Percentiles rank a stretch among this genome's conserved stretches.
Conservation (phyloP, 75 land plant genomes). For the Cupressus sempervirens region DNA sequence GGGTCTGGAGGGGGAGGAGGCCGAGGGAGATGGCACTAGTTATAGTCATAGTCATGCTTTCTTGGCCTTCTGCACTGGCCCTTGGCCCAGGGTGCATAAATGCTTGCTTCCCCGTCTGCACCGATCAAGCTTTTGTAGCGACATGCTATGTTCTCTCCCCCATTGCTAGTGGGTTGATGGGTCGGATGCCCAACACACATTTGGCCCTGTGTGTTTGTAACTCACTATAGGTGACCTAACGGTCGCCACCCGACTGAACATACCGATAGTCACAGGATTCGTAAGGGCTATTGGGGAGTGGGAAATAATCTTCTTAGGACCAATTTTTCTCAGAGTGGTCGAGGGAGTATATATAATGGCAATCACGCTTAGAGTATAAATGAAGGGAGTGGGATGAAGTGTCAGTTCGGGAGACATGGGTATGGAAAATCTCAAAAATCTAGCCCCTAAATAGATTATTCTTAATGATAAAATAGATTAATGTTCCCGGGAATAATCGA, state of each 20-base stretch:
- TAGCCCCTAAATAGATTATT: too few species aligned
- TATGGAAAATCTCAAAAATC: conserved; percentile 9
- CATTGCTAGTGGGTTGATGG: neutral
- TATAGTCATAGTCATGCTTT: too few species aligned
- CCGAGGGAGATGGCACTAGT: too few species aligned
- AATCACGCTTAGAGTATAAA: conserved; percentile 32
- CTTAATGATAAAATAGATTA: too few species aligned
- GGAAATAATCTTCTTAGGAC: conserved; percentile 26
- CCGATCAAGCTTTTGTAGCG: neutral
- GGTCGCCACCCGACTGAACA: conserved; percentile 1
- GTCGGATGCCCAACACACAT: neutral
- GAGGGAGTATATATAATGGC: conserved; percentile 25
- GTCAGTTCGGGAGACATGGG: conserved; percentile 16
- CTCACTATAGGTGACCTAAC: neutral
- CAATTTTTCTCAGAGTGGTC: conserved; percentile 22
- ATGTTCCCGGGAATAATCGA: too few species aligned
- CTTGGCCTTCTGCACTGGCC: neutral
- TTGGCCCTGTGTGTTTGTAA: conserved; percentile 10
- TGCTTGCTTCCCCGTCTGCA: neutral
- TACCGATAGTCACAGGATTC: conserved; percentile 17
- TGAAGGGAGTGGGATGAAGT: conserved; percentile 29
- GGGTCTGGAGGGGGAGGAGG: too few species aligned
- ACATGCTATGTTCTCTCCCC: conserved; percentile 12
- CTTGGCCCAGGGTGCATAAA: neutral
- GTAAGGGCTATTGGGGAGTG: conserved; percentile 23